Conservation (phyloP, 2,329 filamentous ascomycete genomes). For the Ophiostoma tasmaniense region DNA sequence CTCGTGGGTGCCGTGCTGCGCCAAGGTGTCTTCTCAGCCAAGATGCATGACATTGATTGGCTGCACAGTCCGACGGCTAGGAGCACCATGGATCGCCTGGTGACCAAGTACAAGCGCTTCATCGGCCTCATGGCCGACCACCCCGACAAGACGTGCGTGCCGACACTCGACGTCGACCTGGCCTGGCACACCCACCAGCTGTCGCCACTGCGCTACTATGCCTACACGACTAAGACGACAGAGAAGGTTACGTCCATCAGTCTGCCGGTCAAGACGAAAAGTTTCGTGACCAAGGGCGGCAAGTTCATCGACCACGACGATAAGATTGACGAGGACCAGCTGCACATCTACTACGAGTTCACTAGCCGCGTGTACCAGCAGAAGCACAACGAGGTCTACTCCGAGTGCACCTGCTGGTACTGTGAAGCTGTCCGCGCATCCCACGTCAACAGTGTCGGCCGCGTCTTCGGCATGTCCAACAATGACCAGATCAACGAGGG, state of each 20-base stretch:
- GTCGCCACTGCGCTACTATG: conserved; percentile 53
- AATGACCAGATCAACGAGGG: conserved; percentile 38
- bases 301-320: conserved; percentile 76
- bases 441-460: conserved; percentile 40
- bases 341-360: conserved; percentile 61
- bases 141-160: conserved; percentile 46
- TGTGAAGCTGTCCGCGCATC: conserved; percentile 61
- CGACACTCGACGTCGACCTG: conserved; percentile 66
- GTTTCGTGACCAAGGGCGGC: conserved; percentile 4
- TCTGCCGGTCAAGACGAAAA: not conserved
- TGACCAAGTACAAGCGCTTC: conserved; percentile 59
- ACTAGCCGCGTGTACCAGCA: conserved; percentile 64
- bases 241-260: not conserved
- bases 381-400: conserved; percentile 57
- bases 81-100: conserved; percentile 55
- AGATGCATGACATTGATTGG: conserved; percentile 72
- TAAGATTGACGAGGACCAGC: conserved; percentile 61
- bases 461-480: conserved; percentile 37
- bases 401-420: conserved; percentile 75
- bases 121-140: conserved; percentile 47
- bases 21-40: conserved; percentile 58
- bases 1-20: conserved; percentile 57
- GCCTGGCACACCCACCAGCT: conserved; percentile 79
- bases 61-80: conserved; percentile 59
- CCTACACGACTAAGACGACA: conserved; percentile 41